phyloP scores from a whole-genome alignment of 2,329 filamentous ascomycete genomes.

The Penicillium sp. region DNA sequence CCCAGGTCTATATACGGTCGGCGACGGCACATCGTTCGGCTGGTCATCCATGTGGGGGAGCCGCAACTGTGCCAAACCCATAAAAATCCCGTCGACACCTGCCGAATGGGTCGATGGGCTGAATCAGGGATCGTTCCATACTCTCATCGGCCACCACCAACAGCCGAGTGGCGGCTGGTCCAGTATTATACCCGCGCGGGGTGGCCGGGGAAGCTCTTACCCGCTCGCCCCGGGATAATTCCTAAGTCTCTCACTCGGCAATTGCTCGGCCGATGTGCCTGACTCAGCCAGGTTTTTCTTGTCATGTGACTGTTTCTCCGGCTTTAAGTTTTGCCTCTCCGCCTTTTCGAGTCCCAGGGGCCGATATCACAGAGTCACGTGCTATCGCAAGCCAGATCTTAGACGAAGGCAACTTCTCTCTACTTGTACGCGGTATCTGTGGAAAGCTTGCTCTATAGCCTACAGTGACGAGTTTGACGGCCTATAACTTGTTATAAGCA shows the following conservation, averaged over 20 bases:
- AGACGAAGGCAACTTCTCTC: too few species aligned
- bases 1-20: slow-evolving; percentile 19
- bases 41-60: slow-evolving; percentile 34
- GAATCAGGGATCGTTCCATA: slow-evolving; percentile 1
- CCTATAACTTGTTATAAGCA: too few species aligned
- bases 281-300: neutral
- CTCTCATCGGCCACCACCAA: slow-evolving; percentile 7
- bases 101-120: slow-evolving; percentile 7
- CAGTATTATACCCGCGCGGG: slow-evolving; percentile 5
- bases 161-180: slow-evolving; percentile 9
- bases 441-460: too few species aligned
- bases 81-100: slow-evolving; percentile 9
- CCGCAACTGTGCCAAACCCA: neutral
- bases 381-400: neutral
- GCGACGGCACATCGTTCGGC: slow-evolving; percentile 27
- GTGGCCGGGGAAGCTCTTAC: slow-evolving; percentile 11
- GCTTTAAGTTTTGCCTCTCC: neutral
- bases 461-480: too few species aligned
- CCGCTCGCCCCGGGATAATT: slow-evolving; percentile 6
- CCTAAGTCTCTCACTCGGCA: neutral
- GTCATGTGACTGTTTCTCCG: slow-evolving; percentile 1
- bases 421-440: too few species aligned
- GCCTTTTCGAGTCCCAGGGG: too few species aligned
- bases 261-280: neutral
- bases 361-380: neutral